These are phyloP conservation scores for Fusarium longipes DNA, from an alignment of 2,329 filamentous ascomycete genomes.

Conservation along the genomic window DNA sequence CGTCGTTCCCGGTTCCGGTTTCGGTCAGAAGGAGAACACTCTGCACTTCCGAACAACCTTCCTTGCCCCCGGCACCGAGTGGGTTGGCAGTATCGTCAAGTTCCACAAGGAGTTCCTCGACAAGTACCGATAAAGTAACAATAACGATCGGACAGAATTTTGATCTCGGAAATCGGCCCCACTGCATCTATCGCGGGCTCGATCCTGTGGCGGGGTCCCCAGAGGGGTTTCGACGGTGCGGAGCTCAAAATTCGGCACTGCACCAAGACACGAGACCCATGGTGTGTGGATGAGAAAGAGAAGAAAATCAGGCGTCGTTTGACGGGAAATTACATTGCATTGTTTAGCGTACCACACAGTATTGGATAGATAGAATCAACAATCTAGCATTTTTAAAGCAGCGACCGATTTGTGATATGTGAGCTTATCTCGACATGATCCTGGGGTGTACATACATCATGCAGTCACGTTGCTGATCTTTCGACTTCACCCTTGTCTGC, in stretches of 20 bases:
- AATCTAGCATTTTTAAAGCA: constrained; percentile 32
- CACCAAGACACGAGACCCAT: constrained; percentile 6
- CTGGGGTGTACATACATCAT: background rate
- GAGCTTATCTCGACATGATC: background rate
- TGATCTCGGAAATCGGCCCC: background rate
- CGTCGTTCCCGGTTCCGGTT: constrained; percentile 90
- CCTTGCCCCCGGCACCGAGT: constrained; percentile 94
- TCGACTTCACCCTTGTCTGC: constrained; percentile 16
- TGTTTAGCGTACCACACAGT: constrained; percentile 31
- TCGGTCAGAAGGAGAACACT: constrained; percentile 91
- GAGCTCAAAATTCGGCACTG: constrained; percentile 15
- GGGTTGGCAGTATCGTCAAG: constrained; percentile 86
- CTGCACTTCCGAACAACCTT: constrained; percentile 98
- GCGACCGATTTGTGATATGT: background rate
- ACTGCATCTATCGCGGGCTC: background rate
- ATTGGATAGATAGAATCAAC: constrained; percentile 34
- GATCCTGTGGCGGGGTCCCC: constrained; percentile 15
- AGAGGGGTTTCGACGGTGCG: constrained; percentile 17
- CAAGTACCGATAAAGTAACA: constrained; percentile 69
- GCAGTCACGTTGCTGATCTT: constrained; percentile 13
- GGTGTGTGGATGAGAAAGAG: constrained; percentile 11
- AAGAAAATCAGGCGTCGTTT: constrained; percentile 2
- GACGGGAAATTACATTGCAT: constrained; percentile 22
- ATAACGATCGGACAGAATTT: background rate
- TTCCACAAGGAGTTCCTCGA: constrained; percentile 95